Evolutionary conservation across 164 flowering plant genomes (phyloP).

Genomic region (Annona cherimola): DNA sequence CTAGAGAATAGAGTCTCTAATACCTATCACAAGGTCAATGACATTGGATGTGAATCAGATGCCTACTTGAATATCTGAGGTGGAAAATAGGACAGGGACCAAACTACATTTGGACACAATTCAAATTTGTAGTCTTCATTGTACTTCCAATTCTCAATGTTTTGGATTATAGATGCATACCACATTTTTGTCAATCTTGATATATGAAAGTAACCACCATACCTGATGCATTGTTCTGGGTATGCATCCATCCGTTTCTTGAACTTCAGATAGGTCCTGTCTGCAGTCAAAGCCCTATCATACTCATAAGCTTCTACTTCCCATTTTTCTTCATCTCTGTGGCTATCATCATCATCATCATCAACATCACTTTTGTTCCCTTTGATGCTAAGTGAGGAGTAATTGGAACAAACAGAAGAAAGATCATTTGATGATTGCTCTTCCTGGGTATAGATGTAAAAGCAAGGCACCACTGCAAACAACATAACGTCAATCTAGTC

Average conservation of each 20-base stretch:
- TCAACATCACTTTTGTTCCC: conserved; percentile 29
- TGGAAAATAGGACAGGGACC: too few relatives aligned
- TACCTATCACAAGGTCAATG: not conserved
- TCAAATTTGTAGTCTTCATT: not conserved
- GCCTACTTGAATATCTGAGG: not conserved
- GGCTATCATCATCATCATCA: conserved; percentile 33
- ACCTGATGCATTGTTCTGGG: conserved; percentile 97
- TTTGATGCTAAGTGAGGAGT: conserved; percentile 37
- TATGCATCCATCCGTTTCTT: conserved; percentile 69
- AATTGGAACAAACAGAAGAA: conserved; percentile 29
- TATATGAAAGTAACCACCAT: not conserved
- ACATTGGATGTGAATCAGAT: not conserved
- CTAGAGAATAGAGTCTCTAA: not conserved
- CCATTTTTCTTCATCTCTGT: conserved; percentile 54
- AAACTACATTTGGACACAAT: not conserved
- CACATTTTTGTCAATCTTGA: not conserved
- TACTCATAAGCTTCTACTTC: conserved; percentile 77
- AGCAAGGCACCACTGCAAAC: conserved; percentile 87
- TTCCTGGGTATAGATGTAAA: conserved; percentile 57
- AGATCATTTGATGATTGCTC: conserved; percentile 33
- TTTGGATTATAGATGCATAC: not conserved
- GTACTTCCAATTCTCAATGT: not conserved
- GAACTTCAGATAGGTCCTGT: conserved; percentile 88
- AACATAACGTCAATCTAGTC: conserved; percentile 15
- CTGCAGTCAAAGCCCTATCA: conserved; percentile 72